phyloP scores from a whole-genome alignment of 179 eudicot genomes.

The Spinacia oleracea region DNA sequence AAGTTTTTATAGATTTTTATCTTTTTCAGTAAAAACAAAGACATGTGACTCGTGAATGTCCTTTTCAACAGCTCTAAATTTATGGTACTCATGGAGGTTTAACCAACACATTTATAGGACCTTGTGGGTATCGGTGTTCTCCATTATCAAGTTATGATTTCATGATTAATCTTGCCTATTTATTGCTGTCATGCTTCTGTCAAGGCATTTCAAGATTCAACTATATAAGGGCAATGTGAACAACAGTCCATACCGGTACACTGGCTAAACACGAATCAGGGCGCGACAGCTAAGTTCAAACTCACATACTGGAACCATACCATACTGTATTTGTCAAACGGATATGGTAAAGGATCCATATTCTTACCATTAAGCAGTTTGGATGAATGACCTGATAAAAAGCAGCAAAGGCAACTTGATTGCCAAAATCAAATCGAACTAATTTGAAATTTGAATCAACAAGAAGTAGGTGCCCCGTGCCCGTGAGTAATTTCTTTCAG shows the following conservation, averaged over 20 bases:
- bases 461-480: conserved; percentile 2
- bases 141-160: background rate
- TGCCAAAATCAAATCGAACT: background rate
- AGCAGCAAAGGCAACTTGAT: background rate
- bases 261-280: background rate
- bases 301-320: background rate
- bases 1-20: conserved; percentile 17
- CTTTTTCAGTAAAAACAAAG: conserved; percentile 31
- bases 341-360: too few relatives aligned
- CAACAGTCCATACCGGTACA: too few relatives aligned
- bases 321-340: background rate
- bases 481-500: conserved; percentile 5
- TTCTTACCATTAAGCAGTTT: too few relatives aligned
- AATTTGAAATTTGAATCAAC: background rate
- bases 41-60: conserved; percentile 40
- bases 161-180: background rate
- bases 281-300: background rate
- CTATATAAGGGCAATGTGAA: too few relatives aligned
- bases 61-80: conserved; percentile 18
- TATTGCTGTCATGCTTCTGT: conserved; percentile 4
- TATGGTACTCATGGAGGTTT: conserved; percentile 25
- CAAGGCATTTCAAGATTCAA: too few relatives aligned
- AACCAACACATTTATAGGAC: background rate
- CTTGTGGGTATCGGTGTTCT: background rate
- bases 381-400: too few relatives aligned